phyloP scores from a whole-genome alignment of 2,329 filamentous ascomycete species.

The Diaporthe sp. region DNA sequence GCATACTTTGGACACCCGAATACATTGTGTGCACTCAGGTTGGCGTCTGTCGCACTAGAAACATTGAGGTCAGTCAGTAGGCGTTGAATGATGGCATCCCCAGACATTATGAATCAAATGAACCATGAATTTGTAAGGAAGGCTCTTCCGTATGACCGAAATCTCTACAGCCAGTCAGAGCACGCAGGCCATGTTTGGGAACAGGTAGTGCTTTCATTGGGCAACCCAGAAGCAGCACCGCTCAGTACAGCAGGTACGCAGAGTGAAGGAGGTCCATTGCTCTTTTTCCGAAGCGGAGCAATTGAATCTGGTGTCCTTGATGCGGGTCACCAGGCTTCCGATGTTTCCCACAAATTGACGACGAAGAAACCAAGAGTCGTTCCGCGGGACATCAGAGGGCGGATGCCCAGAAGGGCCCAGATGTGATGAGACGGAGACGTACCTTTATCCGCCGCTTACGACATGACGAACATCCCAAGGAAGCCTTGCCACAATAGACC shows the following conservation, averaged over 20 bases:
- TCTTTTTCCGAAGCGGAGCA: background rate
- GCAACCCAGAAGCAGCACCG: background rate
- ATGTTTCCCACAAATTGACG: background rate
- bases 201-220: background rate
- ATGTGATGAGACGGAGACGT: slow-evolving; percentile 42
- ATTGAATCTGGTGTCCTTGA: background rate
- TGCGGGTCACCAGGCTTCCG: background rate
- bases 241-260: background rate
- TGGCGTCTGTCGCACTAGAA: slow-evolving; percentile 70
- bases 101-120: background rate
- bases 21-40: slow-evolving; percentile 73
- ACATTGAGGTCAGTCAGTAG: slow-evolving; percentile 26
- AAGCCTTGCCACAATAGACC: slow-evolving; percentile 70
- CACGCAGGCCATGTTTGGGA: background rate
- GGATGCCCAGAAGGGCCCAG: background rate
- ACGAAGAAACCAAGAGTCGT: background rate
- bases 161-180: background rate
- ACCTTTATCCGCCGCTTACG: slow-evolving; percentile 69
- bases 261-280: background rate
- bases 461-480: slow-evolving; percentile 66
- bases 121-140: background rate
- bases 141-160: background rate
- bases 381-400: background rate
- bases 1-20: slow-evolving; percentile 70
- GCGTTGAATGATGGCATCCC: background rate